A percentile compares a stretch with the other conserved stretches of the same genome.
These are phyloP conservation scores for Penicillium occitanis DNA, from an alignment of 2,329 filamentous ascomycete genomes.

Conservation along the genomic window DNA sequence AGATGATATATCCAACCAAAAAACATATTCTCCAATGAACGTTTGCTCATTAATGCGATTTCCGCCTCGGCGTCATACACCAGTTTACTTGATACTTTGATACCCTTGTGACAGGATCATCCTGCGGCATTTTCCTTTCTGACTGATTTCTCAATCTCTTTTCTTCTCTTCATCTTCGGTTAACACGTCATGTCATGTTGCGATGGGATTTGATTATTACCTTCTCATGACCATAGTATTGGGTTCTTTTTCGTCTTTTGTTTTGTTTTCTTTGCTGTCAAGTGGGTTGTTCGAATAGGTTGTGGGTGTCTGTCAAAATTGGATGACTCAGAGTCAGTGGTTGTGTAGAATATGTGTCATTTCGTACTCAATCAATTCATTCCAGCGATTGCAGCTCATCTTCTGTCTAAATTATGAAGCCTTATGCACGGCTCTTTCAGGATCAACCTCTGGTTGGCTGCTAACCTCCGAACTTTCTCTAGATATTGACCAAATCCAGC, in stretches of 20 bases:
- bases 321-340: background rate
- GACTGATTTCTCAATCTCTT: conserved; percentile 22
- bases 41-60: conserved; percentile 19
- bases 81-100: conserved; percentile 32
- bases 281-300: background rate
- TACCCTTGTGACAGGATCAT: conserved; percentile 39
- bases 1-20: background rate
- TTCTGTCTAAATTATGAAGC: background rate
- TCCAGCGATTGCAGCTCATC: background rate
- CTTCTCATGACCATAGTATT: conserved; percentile 17
- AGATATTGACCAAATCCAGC: background rate
- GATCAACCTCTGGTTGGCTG: background rate
- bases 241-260: conserved; percentile 7
- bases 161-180: conserved; percentile 23
- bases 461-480: background rate
- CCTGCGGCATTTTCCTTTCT: conserved; percentile 14
- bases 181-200: conserved; percentile 16
- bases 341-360: conserved; percentile 10
- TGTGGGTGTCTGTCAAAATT: conserved; percentile 8
- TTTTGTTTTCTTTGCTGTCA: conserved; percentile 11
- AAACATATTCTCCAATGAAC: conserved; percentile 13
- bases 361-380: conserved; percentile 1
- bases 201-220: conserved; percentile 18
- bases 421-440: background rate
- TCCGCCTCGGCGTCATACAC: conserved; percentile 19